Evolutionary conservation across 2,329 filamentous ascomycete genomes (phyloP).

Genomic region (Fusarium beomiforme): DNA sequence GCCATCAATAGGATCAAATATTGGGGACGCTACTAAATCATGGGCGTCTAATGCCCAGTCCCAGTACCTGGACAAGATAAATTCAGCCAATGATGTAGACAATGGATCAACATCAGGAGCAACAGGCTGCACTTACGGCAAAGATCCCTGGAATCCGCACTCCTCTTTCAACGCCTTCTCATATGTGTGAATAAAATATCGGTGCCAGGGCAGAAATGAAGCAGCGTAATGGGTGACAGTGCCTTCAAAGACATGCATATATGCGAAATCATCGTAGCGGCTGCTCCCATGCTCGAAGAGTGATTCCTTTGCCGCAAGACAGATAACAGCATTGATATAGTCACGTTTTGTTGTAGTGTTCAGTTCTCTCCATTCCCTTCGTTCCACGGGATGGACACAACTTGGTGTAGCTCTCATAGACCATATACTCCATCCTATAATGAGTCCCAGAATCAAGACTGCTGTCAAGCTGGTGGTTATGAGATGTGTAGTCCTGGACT

Average conservation of each 20-base stretch:
- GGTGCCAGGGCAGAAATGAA: background rate
- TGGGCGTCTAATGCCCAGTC: background rate
- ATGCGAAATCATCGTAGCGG: background rate
- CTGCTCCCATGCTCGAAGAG: background rate
- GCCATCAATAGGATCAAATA: background rate
- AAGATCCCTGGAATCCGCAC: background rate
- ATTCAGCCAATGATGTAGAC: background rate
- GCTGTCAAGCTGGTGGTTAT: background rate
- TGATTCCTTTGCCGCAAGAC: background rate
- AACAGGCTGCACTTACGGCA: background rate
- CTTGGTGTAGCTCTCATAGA: background rate
- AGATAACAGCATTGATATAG: background rate
- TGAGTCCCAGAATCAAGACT: background rate
- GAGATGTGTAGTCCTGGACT: background rate
- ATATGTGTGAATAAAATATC: background rate
- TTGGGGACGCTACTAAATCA: background rate
- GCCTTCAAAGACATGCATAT: background rate
- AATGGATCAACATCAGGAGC: accelerated
- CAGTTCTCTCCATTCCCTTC: background rate
- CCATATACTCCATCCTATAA: background rate
- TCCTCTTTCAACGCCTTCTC: background rate
- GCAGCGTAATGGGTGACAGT: background rate
- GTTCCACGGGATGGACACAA: background rate
- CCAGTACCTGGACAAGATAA: background rate
- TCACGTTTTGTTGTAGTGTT: background rate